Base-by-base conservation (phyloP, 2,329 filamentous ascomycete species). In the Pyrenophora tritici-repentis region DNA sequence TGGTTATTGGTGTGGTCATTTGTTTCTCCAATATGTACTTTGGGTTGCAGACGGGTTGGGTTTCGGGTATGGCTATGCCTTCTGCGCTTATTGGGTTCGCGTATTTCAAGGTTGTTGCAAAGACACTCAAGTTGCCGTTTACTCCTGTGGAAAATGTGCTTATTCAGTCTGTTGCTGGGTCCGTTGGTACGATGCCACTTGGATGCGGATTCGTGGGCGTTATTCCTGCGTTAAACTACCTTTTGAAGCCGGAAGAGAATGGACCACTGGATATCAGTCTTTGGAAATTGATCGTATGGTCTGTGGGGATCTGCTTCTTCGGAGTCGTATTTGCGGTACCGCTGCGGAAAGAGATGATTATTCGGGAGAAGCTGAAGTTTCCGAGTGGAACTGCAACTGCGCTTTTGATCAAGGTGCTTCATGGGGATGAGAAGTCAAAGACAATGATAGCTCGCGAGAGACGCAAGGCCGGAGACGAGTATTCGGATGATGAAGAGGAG, bases 1-100 rank as follows among this genome's bases (percentile, higher is more conserved):
- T 96, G 5, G 78, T 84, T 3, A 94, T 99, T 57, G 94, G 94
- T 34, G 84, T 94, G 4, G 80, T 97, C 47, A 96, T 97, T 67
- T 94, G 90, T 70, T 96, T 96, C 72, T 95, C 90, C 44, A 99
- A 99, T 71, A 97, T 95, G 80, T 99, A 97, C 74, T 99, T 99
- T 72, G 94, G 94, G n/a, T 80, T 99, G 26, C 94, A 97, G 76
- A 95, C 90, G 22, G 86, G 86, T 59, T 89, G 86, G 86, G 83
- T 90, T 32, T 85, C 87, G 66, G 90, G 90, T 61, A 97, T 99
- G 94, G 90, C 91, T 13, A 97, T 99, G 91, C 94, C 94, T 0
- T 90, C 91, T 1, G 94, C 91, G 17, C 79, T 99, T 53, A 90
- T 99, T 68, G 93, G 94, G 2, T 97, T 97, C 70, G 93, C 91